Percentiles rank a stretch among this genome's conserved stretches.
Conservation (phyloP, 495 filamentous ascomycete genomes). For the Podospora bellae-mahoneyi region DNA sequence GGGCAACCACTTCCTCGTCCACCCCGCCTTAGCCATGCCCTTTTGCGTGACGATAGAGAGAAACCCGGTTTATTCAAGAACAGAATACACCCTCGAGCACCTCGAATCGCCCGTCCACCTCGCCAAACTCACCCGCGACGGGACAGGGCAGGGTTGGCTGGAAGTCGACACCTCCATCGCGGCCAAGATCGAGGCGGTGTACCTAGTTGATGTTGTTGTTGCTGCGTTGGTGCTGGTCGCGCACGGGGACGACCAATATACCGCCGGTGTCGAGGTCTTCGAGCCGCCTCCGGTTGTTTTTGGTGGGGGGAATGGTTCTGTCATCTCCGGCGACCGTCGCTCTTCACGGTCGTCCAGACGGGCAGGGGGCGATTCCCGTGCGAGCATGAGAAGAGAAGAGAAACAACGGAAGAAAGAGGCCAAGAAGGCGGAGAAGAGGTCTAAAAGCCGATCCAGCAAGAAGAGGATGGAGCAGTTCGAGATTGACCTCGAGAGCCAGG, state of each 20-base stretch:
- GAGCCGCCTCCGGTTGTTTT: conserved; percentile 47
- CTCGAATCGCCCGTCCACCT: conserved; percentile 52
- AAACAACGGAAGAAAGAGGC: conserved; percentile 20
- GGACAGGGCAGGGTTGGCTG: conserved; percentile 49
- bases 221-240: conserved; percentile 68
- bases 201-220: conserved; percentile 71
- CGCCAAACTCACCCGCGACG: conserved; percentile 50
- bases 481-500: conserved; percentile 55
- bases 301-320: conserved; percentile 20
- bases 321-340: conserved; percentile 13
- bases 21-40: conserved; percentile 61
- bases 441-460: conserved; percentile 24
- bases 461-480: conserved; percentile 51
- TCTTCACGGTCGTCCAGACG: conserved; percentile 26
- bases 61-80: conserved; percentile 51
- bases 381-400: conserved; percentile 21
- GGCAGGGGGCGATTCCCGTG: conserved; percentile 27
- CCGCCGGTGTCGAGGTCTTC: conserved; percentile 45
- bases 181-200: conserved; percentile 55
- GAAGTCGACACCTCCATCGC: conserved; percentile 53
- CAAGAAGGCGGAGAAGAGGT: conserved; percentile 22
- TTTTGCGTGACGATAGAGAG: conserved; percentile 52
- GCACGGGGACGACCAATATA: conserved; percentile 53
- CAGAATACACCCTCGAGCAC: conserved; percentile 62
- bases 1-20: conserved; percentile 65